Evolutionary conservation across 2,329 filamentous ascomycete genomes (phyloP).

Genomic region (Lachnellula suecica): DNA sequence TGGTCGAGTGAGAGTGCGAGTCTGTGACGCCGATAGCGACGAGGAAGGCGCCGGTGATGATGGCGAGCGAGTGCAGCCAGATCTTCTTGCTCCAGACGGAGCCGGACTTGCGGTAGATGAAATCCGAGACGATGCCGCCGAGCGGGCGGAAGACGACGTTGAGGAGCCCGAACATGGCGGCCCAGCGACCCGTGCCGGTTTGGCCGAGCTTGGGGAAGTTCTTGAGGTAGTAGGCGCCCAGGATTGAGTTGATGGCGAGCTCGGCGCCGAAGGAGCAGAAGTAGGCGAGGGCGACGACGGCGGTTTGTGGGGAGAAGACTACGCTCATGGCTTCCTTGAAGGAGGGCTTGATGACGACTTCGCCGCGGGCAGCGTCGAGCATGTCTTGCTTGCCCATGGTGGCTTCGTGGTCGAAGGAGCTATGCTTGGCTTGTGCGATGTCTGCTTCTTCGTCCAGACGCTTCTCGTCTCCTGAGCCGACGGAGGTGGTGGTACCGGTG

Average conservation of each 20-base stretch:
- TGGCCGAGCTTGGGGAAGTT: constrained; percentile 59
- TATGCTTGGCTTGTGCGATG: constrained; percentile 40
- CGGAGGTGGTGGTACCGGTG: constrained; percentile 2
- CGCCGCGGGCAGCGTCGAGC: constrained; percentile 52
- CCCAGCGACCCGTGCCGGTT: constrained; percentile 59
- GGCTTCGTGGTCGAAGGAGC: constrained; percentile 39
- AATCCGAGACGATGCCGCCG: constrained; percentile 58
- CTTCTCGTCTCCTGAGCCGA: constrained; percentile 32
- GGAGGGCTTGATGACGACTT: constrained; percentile 56
- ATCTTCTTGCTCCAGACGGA: constrained; percentile 65
- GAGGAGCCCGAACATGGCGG: constrained; percentile 73
- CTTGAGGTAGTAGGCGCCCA: constrained; percentile 57
- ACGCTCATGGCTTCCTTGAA: constrained; percentile 46
- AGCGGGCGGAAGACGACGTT: constrained; percentile 68
- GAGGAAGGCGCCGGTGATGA: constrained; percentile 58
- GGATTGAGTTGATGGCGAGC: constrained; percentile 60
- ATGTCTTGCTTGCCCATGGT: constrained; percentile 48
- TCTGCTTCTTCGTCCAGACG: constrained; percentile 48
- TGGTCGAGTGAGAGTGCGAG: constrained; percentile 58
- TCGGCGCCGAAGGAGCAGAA: constrained; percentile 63
- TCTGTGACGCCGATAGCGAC: constrained; percentile 64
- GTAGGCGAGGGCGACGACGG: constrained; percentile 57
- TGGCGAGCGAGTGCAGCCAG: constrained; percentile 53
- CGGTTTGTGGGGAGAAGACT: constrained; percentile 51
- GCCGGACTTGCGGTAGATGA: constrained; percentile 33